Evolutionary conservation across 345 rosid species (phyloP).

Genomic region (Eucalyptus erythrocorys): DNA sequence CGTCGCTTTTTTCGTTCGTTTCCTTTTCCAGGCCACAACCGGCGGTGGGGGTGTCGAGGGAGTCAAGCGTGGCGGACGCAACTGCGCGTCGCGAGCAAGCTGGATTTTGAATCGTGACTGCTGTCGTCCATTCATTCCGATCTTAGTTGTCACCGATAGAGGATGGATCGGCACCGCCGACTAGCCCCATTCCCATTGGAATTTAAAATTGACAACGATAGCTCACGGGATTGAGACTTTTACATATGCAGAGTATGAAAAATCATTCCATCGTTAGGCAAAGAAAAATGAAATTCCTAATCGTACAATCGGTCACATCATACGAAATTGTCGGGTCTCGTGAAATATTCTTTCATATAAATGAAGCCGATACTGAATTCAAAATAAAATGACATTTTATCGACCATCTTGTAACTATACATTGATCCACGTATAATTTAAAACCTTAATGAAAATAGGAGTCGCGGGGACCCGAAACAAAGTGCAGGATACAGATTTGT

Average conservation of each 20-base stretch:
- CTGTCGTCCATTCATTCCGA: background rate
- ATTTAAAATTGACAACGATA: background rate
- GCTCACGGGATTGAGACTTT: background rate
- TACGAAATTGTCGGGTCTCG: accelerated
- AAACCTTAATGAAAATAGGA: accelerated
- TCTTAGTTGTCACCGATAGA: background rate
- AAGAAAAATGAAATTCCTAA: background rate
- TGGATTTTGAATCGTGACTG: background rate
- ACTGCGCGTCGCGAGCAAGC: background rate
- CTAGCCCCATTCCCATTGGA: background rate
- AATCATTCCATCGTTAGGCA: background rate
- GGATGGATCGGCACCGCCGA: background rate
- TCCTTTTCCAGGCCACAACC: background rate
- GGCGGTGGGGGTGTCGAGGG: background rate
- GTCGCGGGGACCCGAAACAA: accelerated
- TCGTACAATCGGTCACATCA: background rate
- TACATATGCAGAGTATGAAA: background rate
- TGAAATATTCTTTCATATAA: background rate
- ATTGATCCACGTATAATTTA: accelerated
- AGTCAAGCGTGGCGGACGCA: background rate
- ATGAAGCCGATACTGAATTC: accelerated
- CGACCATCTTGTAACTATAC: accelerated
- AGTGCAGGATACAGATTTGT: accelerated
- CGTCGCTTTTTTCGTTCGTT: background rate
- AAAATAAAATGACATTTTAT: background rate